Conservation (phyloP, 768 basidiomycete species). For the Stropharia rugosoannulata region DNA sequence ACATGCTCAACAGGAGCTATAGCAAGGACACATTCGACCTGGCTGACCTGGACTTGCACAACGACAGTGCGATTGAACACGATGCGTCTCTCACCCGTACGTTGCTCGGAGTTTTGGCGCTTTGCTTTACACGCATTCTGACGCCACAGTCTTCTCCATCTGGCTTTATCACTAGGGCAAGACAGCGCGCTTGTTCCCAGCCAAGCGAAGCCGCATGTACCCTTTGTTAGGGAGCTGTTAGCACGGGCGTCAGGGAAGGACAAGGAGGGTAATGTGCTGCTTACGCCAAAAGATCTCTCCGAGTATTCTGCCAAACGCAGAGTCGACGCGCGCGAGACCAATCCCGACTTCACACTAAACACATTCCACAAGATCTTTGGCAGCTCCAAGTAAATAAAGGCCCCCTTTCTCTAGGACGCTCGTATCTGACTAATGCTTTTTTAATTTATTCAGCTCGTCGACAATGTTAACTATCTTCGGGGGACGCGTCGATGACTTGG, state of each 20-base stretch:
- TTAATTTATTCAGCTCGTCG: slow-evolving; percentile 43
- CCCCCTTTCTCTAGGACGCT: background rate
- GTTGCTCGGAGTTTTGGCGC: slow-evolving; percentile 19
- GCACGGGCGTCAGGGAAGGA: slow-evolving; percentile 59
- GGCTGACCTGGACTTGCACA: slow-evolving; percentile 67
- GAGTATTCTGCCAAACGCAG: slow-evolving; percentile 60
- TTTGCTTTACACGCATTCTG: background rate
- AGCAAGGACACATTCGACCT: slow-evolving; percentile 62
- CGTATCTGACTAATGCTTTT: background rate
- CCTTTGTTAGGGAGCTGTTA: slow-evolving; percentile 56
- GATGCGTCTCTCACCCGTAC: slow-evolving; percentile 62
- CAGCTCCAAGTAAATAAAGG: slow-evolving; percentile 56
- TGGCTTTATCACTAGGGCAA: slow-evolving; percentile 38
- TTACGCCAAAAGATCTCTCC: slow-evolving; percentile 62
- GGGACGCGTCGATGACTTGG: slow-evolving; percentile 54
- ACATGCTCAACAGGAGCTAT: slow-evolving; percentile 57
- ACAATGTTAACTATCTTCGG: slow-evolving; percentile 69
- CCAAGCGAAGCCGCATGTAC: slow-evolving; percentile 51
- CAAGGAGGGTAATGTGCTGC: slow-evolving; percentile 38
- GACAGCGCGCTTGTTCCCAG: slow-evolving; percentile 46
- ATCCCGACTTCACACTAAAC: slow-evolving; percentile 55
- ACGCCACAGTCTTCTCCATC: background rate
- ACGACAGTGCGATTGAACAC: slow-evolving; percentile 61
- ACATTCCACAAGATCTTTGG: slow-evolving; percentile 60
- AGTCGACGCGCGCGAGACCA: slow-evolving; percentile 48